Conservation (phyloP, 2,329 filamentous ascomycete genomes). For the Alternaria gaisen region DNA sequence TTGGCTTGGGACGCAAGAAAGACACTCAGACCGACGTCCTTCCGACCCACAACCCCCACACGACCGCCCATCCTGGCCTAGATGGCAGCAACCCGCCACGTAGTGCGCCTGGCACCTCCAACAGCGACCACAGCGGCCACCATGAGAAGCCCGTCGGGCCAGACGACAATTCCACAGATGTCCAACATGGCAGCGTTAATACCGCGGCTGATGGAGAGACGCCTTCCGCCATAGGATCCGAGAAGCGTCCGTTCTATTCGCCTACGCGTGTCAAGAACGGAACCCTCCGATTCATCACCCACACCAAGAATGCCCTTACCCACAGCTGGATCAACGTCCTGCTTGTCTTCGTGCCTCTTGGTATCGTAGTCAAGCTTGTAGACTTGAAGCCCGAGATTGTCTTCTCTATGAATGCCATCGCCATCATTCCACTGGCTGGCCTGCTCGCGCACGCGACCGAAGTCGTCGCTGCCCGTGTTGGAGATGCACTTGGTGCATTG, state of each 20-base stretch:
- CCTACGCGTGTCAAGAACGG: conserved; percentile 61
- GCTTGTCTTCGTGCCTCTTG: conserved; percentile 79
- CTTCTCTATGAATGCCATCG: conserved; percentile 62
- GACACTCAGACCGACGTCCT: conserved; percentile 41
- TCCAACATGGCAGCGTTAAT: conserved; percentile 48
- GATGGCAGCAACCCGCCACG: conserved; percentile 14
- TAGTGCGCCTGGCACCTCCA: not conserved
- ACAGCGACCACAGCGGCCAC: conserved; percentile 13
- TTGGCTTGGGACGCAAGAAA: conserved; percentile 53
- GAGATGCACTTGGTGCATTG: conserved; percentile 60
- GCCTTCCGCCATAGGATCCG: conserved; percentile 61
- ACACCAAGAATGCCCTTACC: conserved; percentile 67
- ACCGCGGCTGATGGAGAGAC: conserved; percentile 61
- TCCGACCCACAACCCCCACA: conserved; percentile 37
- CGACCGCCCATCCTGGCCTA: conserved; percentile 24
- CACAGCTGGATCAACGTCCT: conserved; percentile 82
- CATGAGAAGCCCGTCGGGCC: conserved; percentile 34
- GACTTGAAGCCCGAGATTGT: conserved; percentile 54
- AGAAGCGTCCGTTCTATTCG: conserved; percentile 55
- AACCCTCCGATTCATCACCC: conserved; percentile 62
- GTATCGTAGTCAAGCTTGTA: conserved; percentile 69
- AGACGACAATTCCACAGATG: conserved; percentile 17
- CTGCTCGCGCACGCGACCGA: conserved; percentile 61
- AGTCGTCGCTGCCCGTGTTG: conserved; percentile 57
- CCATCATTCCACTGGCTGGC: conserved; percentile 61